Conservation (phyloP, 768 basidiomycete species). For the Mycena kentingensis region DNA sequence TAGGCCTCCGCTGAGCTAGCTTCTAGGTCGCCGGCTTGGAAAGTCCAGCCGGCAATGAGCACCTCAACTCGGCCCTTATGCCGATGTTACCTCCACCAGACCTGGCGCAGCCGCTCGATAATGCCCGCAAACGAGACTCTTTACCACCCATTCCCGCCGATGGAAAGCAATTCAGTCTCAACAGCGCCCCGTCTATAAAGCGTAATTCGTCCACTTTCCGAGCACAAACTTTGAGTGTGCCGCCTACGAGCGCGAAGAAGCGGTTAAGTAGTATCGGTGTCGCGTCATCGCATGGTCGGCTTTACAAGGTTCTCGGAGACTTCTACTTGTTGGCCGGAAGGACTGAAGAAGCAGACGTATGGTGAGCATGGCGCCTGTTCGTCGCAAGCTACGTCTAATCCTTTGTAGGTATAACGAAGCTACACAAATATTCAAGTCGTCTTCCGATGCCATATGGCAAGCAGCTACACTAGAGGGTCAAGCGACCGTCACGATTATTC, state of each 20-base stretch:
- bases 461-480: slow-evolving; percentile 86
- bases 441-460: slow-evolving; percentile 85
- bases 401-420: slow-evolving; percentile 81
- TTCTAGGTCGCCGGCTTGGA: slow-evolving; percentile 75
- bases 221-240: slow-evolving; percentile 50
- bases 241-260: slow-evolving; percentile 59
- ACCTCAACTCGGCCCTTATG: slow-evolving; percentile 70
- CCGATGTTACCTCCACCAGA: slow-evolving; percentile 67
- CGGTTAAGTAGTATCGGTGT: slow-evolving; percentile 64
- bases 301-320: slow-evolving; percentile 88
- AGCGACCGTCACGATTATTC: slow-evolving; percentile 75
- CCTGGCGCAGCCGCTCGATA: slow-evolving; percentile 58
- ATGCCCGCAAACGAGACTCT: slow-evolving; percentile 44
- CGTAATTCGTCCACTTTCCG: slow-evolving; percentile 59
- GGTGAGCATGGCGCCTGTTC: slow-evolving; percentile 48
- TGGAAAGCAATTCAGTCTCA: slow-evolving; percentile 40
- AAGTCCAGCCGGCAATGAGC: slow-evolving; percentile 82
- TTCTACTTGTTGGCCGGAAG: slow-evolving; percentile 88
- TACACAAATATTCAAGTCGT: slow-evolving; percentile 68
- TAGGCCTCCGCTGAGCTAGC: slow-evolving; percentile 11
- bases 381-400: slow-evolving; percentile 3
- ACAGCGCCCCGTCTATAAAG: slow-evolving; percentile 45
- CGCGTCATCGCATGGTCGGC: slow-evolving; percentile 78
- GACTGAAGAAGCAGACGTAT: slow-evolving; percentile 75
- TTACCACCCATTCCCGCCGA: slow-evolving; percentile 60